These are phyloP conservation scores for Aschersonia sp. DNA, from an alignment of 2,329 filamentous ascomycete species.

Conservation along the genomic window DNA sequence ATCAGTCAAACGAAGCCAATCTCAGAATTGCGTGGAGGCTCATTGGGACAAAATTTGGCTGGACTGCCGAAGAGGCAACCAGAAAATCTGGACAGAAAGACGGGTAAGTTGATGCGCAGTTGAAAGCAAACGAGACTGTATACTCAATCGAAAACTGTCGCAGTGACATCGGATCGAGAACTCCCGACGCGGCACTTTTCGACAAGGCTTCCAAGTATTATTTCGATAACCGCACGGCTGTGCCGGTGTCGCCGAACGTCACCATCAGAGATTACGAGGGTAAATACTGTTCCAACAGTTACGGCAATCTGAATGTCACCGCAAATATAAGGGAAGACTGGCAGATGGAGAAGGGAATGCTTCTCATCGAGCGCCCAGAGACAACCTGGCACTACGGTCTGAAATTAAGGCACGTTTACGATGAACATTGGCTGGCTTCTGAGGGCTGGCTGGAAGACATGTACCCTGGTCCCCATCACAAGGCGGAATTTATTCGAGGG, in stretches of 20 bases:
- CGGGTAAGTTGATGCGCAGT: no score
- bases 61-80: neutral
- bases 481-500: constrained; percentile 6
- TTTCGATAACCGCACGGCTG: neutral
- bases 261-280: neutral
- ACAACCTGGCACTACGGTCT: constrained; percentile 9
- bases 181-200: no score
- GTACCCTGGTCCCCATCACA: neutral
- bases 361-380: constrained; percentile 11
- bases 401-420: constrained; percentile 13
- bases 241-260: neutral
- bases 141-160: no score
- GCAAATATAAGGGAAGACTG: neutral
- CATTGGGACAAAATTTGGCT: constrained; percentile 5
- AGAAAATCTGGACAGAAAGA: neutral
- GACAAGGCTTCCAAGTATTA: no score
- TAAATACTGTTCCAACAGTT: neutral
- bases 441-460: neutral
- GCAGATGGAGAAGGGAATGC: constrained; percentile 5
- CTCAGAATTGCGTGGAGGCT: constrained; percentile 13
- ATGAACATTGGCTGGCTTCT: constrained; percentile 13
- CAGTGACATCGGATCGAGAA: no score
- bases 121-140: no score
- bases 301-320: neutral
- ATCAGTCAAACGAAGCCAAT: constrained; percentile 17